Conservation (phyloP, 495 filamentous ascomycete species). For the Ramalina peruviana region DNA sequence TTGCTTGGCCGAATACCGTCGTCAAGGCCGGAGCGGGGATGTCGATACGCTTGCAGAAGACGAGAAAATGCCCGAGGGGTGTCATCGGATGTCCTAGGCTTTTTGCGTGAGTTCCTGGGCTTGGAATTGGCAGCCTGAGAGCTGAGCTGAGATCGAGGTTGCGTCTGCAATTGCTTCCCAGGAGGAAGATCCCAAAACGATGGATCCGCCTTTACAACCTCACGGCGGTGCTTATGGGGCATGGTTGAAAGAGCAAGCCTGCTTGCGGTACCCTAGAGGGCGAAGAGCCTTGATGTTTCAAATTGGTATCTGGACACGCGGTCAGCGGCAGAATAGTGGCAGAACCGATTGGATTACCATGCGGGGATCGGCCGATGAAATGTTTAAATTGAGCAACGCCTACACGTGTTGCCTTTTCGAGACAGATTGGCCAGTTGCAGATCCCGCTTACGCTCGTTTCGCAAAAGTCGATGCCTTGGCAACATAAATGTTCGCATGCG, state of each 20-base stretch:
- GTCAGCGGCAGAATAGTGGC: too few species aligned
- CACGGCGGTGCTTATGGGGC: constrained; percentile 76
- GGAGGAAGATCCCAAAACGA: constrained; percentile 64
- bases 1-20: constrained; percentile 33
- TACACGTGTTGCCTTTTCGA: too few species aligned
- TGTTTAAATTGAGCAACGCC: too few species aligned
- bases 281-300: too few species aligned
- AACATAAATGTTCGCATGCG: too few species aligned
- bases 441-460: too few species aligned
- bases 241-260: constrained; percentile 25
- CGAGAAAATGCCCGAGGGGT: constrained; percentile 75
- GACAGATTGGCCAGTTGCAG: too few species aligned
- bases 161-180: constrained; percentile 17
- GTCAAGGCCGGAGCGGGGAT: constrained; percentile 49
- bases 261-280: background rate
- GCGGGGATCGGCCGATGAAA: too few species aligned
- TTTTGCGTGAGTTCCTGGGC: constrained; percentile 33
- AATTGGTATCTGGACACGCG: too few species aligned
- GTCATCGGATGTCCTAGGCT: constrained; percentile 48
- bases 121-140: constrained; percentile 12
- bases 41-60: constrained; percentile 53
- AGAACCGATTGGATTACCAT: too few species aligned
- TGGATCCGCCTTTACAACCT: constrained; percentile 22
- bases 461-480: too few species aligned
- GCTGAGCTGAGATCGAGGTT: constrained; percentile 12